A percentile compares a stretch with the other conserved stretches of the same genome.
phyloP scores from a whole-genome alignment of 331 rosid genomes.

The Acacia concinna region DNA sequence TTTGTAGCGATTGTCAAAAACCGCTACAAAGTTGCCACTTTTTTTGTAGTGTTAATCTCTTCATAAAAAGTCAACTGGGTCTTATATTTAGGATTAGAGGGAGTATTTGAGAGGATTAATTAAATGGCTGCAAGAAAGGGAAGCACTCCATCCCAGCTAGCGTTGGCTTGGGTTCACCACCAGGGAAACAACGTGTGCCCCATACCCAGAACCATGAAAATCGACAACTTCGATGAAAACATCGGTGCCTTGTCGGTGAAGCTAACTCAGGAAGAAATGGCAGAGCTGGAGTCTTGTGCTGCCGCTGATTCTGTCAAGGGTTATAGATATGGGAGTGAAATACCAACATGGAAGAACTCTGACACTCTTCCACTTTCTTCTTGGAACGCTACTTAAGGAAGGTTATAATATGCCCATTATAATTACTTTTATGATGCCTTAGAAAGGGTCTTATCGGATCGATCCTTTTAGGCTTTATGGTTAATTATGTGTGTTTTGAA shows the following conservation, averaged over 20 bases:
- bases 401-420: neutral
- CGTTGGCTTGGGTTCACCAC: slow-evolving; percentile 74
- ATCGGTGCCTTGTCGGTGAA: slow-evolving; percentile 56
- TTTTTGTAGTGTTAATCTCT: too few species aligned
- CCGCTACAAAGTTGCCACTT: too few species aligned
- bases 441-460: neutral
- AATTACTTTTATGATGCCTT: neutral
- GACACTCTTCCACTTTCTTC: slow-evolving; percentile 71
- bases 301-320: slow-evolving; percentile 55
- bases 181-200: slow-evolving; percentile 75
- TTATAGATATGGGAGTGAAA: slow-evolving; percentile 18
- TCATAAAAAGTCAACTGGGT: too few species aligned
- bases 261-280: slow-evolving; percentile 60
- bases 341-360: slow-evolving; percentile 50
- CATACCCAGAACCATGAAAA: slow-evolving; percentile 81
- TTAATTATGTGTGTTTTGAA: neutral
- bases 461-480: neutral
- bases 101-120: slow-evolving; percentile 53
- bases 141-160: slow-evolving; percentile 67
- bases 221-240: slow-evolving; percentile 58
- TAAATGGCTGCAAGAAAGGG: slow-evolving; percentile 62
- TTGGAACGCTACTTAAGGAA: slow-evolving; percentile 45
- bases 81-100: too few species aligned
- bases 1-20: too few species aligned
- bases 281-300: slow-evolving; percentile 56